Base-by-base conservation (phyloP, 2,329 filamentous ascomycete species). In the Colletotrichum sp. region DNA sequence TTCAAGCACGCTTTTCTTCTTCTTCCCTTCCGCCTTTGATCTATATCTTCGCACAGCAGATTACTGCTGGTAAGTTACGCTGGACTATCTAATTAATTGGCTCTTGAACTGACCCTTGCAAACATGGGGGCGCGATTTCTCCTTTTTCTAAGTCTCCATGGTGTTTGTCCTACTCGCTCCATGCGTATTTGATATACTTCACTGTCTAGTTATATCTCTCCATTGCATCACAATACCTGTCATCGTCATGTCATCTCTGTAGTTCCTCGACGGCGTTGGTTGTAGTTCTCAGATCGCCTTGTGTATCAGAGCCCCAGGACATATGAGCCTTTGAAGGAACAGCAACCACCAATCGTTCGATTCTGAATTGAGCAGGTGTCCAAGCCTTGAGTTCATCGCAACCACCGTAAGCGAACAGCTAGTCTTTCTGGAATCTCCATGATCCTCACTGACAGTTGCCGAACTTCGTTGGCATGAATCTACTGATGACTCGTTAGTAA, bases 81-180 rank as follows among this genome's bases (percentile, higher is more conserved):
- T 12, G 9, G 1, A 49, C 39, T 49, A 2, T 4, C 39, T 49
- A 0, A 1, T n/a, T n/a, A 0, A n/a, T n/a, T n/a, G n/a, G 39
- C 39, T 44, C 19, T 44, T 2, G 19, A 2, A 11, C 16, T 44
- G 9, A n/a, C 39, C 19, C 39, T 2, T 44, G 19, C 19, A n/a
- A 44, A n/a, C 39, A 49, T 1, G 19, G 39, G 19, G 5, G 19
- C 0, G 39, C 19, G 39, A 19, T 19, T 49, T 12, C 39, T 44
- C 19, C 39, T 49, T 49, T 44, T 49, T n/a, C 9, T 9, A 49
- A 49, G 39, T n/a, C 39, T n/a, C 19, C 9, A n/a, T 19, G 9
- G 39, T 49, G 39, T n/a, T n/a, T 49, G 5, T 49, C 9, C 39
- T 12, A 49, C 39, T 49, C 19, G 39, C 9, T n/a, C 16, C 3